Base-by-base conservation (phyloP, 1,139 yeast genomes). In the Nakaseomyces nivariensis region DNA sequence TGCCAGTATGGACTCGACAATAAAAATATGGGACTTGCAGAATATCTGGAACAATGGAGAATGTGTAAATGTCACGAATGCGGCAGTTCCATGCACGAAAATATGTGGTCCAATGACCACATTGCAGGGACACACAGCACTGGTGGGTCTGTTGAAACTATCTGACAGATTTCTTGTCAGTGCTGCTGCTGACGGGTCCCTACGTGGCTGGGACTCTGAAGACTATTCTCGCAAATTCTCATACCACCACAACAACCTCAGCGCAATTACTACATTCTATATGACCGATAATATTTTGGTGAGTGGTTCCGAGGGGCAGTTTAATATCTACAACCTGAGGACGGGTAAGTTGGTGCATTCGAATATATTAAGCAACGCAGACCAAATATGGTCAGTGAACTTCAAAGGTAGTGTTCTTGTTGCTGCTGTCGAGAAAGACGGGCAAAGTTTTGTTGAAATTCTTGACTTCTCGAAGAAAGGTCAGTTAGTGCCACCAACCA, bases 121-220 rank as follows among this genome's bases (percentile, higher is more conserved):
- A 2, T 49, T 56, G 76, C 83, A 32, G 52, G 97, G 97, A 0
- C 98, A 92, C 66, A 81, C 88, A 0, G 86, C 94, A 11, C 71
- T 92, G 24, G 98, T 92, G 24, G 98, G 98, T 0, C 71, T 92
- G 25, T 73, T 94, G 34, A 89, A 86, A 45, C 74, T 90, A 26
- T 82, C 88, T 7, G 82, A 85, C 42, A 81, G 84, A 24, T 81
- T 81, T 42, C 73, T 92, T n/a, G 96, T 92, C 1, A 85, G 95
- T 38, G 98, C 97, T 0, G 97, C 97, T 0, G 97, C 97, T 0
- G 98, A 92, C 65, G 80, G 95, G 1, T 83, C 97, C 0, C 73
- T 92, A 44, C 75, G 97, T 47, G 84, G 92, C 2, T 92, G 98
- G 98, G 85, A 92, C 63, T 94, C 97, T 0, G 78, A 78, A 32